Percentiles rank a stretch among this genome's conserved stretches.
These are phyloP conservation scores for Reticulascus tulasneorum DNA, from an alignment of 2,329 filamentous ascomycete species.

Conservation along the genomic window DNA sequence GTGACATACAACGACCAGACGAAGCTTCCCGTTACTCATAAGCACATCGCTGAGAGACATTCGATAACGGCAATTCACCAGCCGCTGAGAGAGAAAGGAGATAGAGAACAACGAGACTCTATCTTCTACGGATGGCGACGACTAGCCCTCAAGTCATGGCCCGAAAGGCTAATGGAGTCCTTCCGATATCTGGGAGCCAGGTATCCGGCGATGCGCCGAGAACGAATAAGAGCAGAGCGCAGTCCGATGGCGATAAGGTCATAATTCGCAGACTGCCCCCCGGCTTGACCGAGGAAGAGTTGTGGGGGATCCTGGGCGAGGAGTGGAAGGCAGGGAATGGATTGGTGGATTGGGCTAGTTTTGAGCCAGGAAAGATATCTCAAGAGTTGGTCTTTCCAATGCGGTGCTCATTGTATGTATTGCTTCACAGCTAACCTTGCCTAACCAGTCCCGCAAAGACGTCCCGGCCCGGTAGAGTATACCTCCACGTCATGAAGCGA, in stretches of 20 bases:
- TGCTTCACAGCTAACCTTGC: conserved; percentile 4
- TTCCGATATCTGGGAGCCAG: conserved; percentile 44
- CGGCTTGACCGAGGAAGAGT: conserved; percentile 76
- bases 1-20: conserved; percentile 3
- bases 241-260: conserved; percentile 71
- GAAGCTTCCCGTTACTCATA: no score
- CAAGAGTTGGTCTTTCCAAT: conserved; percentile 62
- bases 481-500: conserved; percentile 74
- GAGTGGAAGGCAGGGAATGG: conserved; percentile 80
- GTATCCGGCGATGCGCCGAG: conserved; percentile 35
- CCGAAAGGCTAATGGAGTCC: conserved; percentile 47
- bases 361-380: conserved; percentile 64
- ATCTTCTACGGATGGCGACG: conserved; percentile 6
- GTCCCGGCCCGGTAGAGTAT: conserved; percentile 74
- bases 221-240: conserved; percentile 43
- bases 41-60: no score
- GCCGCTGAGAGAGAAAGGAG: no score
- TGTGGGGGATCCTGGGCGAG: conserved; percentile 65
- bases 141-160: conserved; percentile 8
- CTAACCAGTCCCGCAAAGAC: conserved; percentile 70
- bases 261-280: conserved; percentile 82
- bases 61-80: no score
- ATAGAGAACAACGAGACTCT: conserved; percentile 1
- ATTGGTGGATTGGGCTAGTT: conserved; percentile 81
- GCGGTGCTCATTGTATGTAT: no score